Base-by-base conservation (phyloP, 306 rosid species). In the Pyrus bretschneideri region DNA sequence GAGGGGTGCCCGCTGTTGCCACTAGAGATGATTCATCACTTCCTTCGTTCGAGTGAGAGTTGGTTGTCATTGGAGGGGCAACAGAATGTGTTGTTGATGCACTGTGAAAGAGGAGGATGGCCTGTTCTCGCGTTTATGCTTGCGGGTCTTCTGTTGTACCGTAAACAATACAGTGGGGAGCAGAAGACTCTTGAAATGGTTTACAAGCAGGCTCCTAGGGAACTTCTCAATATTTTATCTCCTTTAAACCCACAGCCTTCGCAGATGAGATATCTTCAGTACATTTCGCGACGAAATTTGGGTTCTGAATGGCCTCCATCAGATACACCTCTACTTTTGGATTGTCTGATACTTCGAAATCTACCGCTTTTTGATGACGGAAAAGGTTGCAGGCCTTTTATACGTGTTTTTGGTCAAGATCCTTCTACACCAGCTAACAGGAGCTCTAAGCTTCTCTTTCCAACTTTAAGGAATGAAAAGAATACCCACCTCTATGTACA, bases 81-180 rank as follows among this genome's bases (percentile, higher is more conserved):
- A 49, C 96, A 89, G 74, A 96, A 96, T 79, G 96, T 96, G 71
- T 82, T 96, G 72, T 88, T 96, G 88, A 92, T 96, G 98, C 97
- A 96, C 80, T 96, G 98, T 69, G 99, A 96, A 83, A 86, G 89
- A 74, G 98, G 99, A 71, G 98, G 99, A 59, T 96, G 99, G 99
- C 99, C 98, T 4, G 97, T 92, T 57, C 96, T 96, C 75, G 97
- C 99, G 46, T 96, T 96, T 83, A 96, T 96, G 99, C 93, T 96
- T 42, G 96, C 99, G 35, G 91, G 93, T 83, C 93, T 96, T 82
- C 82, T 96, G 31, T 78, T 96, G 74, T 92, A 84, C 86, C 84
- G 98, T 74, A 96, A 96, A 84, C 97, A 92, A 81, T 91, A 91
- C 79, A 91, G 5, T n/a, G 98, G 98, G 64, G 99, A 91, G 82